These are phyloP conservation scores for Abrus pulchellus DNA, from an alignment of 306 rosid species.

Conservation along the genomic window DNA sequence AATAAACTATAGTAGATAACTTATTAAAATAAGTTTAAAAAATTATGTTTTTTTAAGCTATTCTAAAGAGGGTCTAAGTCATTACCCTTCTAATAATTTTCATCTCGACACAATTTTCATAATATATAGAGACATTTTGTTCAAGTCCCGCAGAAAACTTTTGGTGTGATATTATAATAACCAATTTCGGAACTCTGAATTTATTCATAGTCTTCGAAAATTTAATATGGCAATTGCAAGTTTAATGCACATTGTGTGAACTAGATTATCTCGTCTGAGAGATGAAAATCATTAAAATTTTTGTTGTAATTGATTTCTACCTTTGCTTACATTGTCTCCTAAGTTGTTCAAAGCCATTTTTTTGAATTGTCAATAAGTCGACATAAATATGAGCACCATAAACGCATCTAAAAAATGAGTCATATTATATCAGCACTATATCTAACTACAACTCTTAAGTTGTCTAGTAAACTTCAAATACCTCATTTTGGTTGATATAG, in stretches of 20 bases:
- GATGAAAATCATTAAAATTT: conserved; percentile 8
- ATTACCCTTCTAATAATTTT: not conserved
- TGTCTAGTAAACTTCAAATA: conserved; percentile 14
- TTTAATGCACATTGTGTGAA: not conserved
- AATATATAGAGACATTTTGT: not conserved
- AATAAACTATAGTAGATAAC: too few relatives aligned
- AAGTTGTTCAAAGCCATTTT: not conserved
- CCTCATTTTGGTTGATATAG: conserved; percentile 27
- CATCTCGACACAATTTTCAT: not conserved
- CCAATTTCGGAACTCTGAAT: too few relatives aligned
- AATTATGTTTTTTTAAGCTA: too few relatives aligned
- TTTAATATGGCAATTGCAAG: too few relatives aligned
- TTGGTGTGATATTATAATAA: too few relatives aligned
- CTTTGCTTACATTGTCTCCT: not conserved
- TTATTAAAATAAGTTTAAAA: too few relatives aligned
- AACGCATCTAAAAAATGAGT: not conserved
- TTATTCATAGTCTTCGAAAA: too few relatives aligned
- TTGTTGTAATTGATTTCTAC: not conserved
- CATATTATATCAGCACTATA: not conserved
- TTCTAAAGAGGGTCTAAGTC: not conserved
- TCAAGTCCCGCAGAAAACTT: not conserved
- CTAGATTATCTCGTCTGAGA: not conserved
- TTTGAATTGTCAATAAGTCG: not conserved
- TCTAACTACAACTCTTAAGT: conserved; percentile 18
- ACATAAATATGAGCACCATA: not conserved